phyloP scores from a whole-genome alignment of 2,329 filamentous ascomycete species.

The Fusarium multiceps region DNA sequence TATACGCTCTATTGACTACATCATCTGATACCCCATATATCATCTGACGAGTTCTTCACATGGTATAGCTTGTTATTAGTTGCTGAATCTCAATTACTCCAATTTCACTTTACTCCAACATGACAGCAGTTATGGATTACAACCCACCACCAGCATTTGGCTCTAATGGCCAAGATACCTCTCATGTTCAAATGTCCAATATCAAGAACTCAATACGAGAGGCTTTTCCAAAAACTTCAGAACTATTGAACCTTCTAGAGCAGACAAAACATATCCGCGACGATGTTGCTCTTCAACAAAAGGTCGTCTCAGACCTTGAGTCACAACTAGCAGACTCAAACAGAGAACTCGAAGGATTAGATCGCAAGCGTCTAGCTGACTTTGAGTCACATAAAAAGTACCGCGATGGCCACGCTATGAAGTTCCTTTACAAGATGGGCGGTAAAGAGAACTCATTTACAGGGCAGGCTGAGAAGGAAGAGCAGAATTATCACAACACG shows the following conservation, averaged over 20 bases:
- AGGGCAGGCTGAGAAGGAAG: constrained; percentile 63
- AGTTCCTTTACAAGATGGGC: constrained; percentile 63
- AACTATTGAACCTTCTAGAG: constrained; percentile 59
- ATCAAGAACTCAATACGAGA: constrained; percentile 53
- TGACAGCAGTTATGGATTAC: constrained; percentile 12
- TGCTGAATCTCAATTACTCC: not conserved
- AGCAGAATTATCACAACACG: constrained; percentile 65
- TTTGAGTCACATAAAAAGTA: constrained; percentile 64
- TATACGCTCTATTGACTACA: not conserved
- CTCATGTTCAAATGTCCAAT: constrained; percentile 41
- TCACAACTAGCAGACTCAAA: constrained; percentile 52
- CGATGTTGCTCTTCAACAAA: constrained; percentile 58
- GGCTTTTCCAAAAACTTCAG: constrained; percentile 54
- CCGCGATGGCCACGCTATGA: constrained; percentile 62
- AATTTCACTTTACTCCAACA: not conserved
- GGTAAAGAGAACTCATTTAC: constrained; percentile 56
- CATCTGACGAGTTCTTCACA: constrained; percentile 22
- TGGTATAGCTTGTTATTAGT: not conserved
- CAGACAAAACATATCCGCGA: constrained; percentile 62
- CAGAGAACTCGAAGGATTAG: constrained; percentile 54
- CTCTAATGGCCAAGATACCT: not conserved
- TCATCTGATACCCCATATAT: constrained; percentile 22
- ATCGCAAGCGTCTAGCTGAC: constrained; percentile 57
- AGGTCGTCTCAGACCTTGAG: constrained; percentile 59
- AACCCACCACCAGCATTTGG: constrained; percentile 13